Evolutionary conservation across 495 filamentous ascomycete species (phyloP).

Genomic region (Aspergillus steynii): DNA sequence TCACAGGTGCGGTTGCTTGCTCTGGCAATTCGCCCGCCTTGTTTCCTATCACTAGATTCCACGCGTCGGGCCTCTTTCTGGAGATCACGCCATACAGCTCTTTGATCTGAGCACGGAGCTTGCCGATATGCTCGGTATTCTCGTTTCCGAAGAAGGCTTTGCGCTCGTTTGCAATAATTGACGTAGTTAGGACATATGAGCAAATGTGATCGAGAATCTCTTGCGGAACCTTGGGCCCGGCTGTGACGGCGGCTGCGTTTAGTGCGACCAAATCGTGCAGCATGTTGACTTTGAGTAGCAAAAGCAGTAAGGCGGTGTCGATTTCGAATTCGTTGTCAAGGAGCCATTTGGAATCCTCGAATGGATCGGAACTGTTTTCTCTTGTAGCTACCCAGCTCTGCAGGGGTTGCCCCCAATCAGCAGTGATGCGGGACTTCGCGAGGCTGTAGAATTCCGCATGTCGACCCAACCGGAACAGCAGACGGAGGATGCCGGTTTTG

Average conservation of each 20-base stretch:
- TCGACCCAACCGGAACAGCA: background rate
- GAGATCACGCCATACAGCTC: background rate
- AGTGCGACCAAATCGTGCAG: background rate
- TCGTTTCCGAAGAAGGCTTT: background rate
- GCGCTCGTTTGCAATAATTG: background rate
- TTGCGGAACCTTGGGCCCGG: background rate
- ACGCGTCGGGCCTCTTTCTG: background rate
- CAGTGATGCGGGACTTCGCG: background rate
- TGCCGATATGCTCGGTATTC: background rate
- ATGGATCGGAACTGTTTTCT: background rate
- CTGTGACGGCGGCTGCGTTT: background rate
- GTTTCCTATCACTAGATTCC: background rate
- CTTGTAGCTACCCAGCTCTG: background rate
- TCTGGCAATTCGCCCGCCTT: no score
- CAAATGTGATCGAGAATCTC: background rate
- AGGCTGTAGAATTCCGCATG: background rate
- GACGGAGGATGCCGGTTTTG: background rate
- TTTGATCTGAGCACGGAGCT: background rate
- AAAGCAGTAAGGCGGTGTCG: background rate
- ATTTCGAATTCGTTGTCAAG: background rate
- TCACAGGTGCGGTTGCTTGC: no score
- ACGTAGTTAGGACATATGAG: background rate
- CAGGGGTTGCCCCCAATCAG: background rate
- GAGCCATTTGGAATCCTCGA: background rate
- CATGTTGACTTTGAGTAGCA: background rate